Evolutionary conservation across 2,329 filamentous ascomycete genomes (phyloP).

Genomic region (Aspergillus udagawae): DNA sequence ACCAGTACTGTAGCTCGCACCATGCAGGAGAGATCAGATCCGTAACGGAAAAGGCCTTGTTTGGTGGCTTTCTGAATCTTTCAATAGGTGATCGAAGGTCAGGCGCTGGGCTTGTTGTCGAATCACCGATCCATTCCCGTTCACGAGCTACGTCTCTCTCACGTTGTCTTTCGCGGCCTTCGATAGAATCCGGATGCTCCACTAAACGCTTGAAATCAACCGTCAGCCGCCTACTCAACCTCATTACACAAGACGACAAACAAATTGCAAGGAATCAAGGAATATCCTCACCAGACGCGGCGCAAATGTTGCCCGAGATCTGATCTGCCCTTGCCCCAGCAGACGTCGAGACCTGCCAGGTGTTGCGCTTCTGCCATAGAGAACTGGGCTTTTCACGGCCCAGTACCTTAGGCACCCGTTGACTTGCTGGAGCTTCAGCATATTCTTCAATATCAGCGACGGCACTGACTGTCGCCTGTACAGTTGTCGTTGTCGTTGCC

Average conservation of each 20-base stretch:
- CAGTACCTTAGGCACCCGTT: slow-evolving; percentile 40
- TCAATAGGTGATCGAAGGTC: slow-evolving; percentile 64
- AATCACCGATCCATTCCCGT: slow-evolving; percentile 21
- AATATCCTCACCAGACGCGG: slow-evolving; percentile 28
- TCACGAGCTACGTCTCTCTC: slow-evolving; percentile 25
- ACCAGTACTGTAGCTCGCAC: slow-evolving; percentile 95
- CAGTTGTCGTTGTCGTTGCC: neutral
- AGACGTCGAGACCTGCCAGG: slow-evolving; percentile 15
- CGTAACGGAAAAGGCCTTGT: slow-evolving; percentile 77
- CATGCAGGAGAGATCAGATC: slow-evolving; percentile 86
- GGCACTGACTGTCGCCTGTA: slow-evolving; percentile 9
- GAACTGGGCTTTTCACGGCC: slow-evolving; percentile 36
- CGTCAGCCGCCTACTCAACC: slow-evolving; percentile 49
- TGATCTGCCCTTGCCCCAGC: slow-evolving; percentile 24
- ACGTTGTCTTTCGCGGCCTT: slow-evolving; percentile 32
- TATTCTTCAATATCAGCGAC: slow-evolving; percentile 44
- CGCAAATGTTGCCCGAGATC: slow-evolving; percentile 21
- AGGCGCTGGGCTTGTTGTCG: slow-evolving; percentile 13
- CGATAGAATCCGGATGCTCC: slow-evolving; percentile 44
- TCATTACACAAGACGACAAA: slow-evolving; percentile 21
- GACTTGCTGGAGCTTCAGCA: slow-evolving; percentile 33
- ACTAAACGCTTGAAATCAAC: slow-evolving; percentile 59
- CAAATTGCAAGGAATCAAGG: slow-evolving; percentile 31
- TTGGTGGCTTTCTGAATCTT: slow-evolving; percentile 72
- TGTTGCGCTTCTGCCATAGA: slow-evolving; percentile 17